Percentiles rank a stretch among this genome's conserved stretches.
Conservation (phyloP, 1,284 basidiomycete genomes). For the Macrocystidia cucumis region DNA sequence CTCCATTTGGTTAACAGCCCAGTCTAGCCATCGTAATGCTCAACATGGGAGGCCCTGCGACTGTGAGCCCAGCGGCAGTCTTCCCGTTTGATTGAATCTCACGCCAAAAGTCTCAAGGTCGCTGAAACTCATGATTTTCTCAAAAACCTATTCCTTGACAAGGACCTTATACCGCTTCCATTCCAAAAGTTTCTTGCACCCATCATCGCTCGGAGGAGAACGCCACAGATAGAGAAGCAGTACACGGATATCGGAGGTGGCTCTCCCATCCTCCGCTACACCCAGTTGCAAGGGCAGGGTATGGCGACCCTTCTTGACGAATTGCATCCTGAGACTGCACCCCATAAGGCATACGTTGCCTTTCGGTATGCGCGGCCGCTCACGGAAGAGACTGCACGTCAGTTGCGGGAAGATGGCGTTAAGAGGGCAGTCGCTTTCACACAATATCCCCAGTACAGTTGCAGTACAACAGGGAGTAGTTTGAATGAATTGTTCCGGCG, state of each 20-base stretch:
- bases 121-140: slow-evolving; percentile 87
- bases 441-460: slow-evolving; percentile 99
- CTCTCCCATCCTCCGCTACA: slow-evolving; percentile 95
- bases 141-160: slow-evolving; percentile 89
- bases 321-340: slow-evolving; percentile 85
- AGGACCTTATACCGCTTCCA: slow-evolving; percentile 94
- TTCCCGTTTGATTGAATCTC: slow-evolving; percentile 7
- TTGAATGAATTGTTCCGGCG: slow-evolving; percentile 86
- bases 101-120: slow-evolving; percentile 39
- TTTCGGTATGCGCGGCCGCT: slow-evolving; percentile 92
- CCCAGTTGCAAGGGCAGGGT: slow-evolving; percentile 79
- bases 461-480: slow-evolving; percentile 95
- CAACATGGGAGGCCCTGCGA: slow-evolving; percentile 98
- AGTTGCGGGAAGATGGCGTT: slow-evolving; percentile 90
- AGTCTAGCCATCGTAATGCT: slow-evolving; percentile 84
- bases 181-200: slow-evolving; percentile 88
- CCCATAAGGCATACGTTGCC: slow-evolving; percentile 94
- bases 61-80: slow-evolving; percentile 40
- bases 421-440: slow-evolving; percentile 93
- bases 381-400: slow-evolving; percentile 75
- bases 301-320: slow-evolving; percentile 94
- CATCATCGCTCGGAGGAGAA: slow-evolving; percentile 84
- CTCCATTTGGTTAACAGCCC: slow-evolving; percentile 11
- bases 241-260: slow-evolving; percentile 95
- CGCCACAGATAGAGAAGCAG: slow-evolving; percentile 92